phyloP scores from a whole-genome alignment of 129 eudicot species.

The Ambrosia trifida region DNA sequence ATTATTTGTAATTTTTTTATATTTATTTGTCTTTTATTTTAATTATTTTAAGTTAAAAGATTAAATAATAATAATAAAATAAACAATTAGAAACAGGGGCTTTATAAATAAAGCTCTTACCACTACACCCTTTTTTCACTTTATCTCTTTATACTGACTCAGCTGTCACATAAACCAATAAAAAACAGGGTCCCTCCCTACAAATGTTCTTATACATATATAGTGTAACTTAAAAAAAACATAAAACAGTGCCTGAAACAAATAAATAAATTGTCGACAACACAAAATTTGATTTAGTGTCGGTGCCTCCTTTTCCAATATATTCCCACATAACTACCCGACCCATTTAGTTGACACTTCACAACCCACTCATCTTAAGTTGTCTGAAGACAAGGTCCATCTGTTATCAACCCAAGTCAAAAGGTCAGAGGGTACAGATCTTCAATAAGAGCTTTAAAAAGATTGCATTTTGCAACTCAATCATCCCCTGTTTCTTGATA shows the following conservation, averaged over 20 bases:
- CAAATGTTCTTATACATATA: too few relatives aligned
- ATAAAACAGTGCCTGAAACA: not conserved
- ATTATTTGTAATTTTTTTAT: too few relatives aligned
- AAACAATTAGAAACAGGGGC: too few relatives aligned
- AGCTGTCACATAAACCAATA: too few relatives aligned
- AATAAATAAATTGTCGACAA: not conserved
- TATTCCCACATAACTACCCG: constrained; percentile 20
- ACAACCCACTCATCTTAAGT: constrained; percentile 20
- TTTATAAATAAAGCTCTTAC: too few relatives aligned
- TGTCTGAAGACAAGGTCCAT: not conserved
- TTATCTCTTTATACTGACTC: too few relatives aligned
- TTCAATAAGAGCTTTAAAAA: constrained; percentile 12
- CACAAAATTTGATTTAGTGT: constrained; percentile 8
- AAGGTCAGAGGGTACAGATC: not conserved
- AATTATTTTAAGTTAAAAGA: too few relatives aligned
- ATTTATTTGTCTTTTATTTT: too few relatives aligned
- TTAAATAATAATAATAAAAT: too few relatives aligned
- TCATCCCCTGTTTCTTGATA: not conserved
- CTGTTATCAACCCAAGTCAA: not conserved
- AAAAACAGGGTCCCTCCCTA: too few relatives aligned
- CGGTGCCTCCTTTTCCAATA: constrained; percentile 26
- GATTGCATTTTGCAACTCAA: not conserved
- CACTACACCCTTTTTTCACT: too few relatives aligned
- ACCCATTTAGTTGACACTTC: constrained; percentile 1
- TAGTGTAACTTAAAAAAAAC: not conserved